phyloP scores from a whole-genome alignment of 2,329 filamentous ascomycete genomes.

The Amesomyces nigricolor region DNA sequence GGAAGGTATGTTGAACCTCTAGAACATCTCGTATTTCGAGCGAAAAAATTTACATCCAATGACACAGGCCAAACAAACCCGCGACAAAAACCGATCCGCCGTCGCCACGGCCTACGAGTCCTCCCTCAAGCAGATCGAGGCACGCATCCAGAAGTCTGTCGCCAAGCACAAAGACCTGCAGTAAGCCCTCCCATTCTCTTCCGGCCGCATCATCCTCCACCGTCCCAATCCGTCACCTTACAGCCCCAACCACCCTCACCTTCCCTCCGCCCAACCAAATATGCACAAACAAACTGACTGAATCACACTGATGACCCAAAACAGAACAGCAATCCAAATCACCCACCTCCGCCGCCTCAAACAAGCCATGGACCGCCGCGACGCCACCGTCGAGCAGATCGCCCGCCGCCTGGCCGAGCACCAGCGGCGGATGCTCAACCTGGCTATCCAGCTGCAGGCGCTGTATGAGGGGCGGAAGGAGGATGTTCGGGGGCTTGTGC shows the following conservation, averaged over 20 bases:
- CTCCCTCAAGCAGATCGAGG: conserved; percentile 14
- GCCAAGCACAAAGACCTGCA: conserved; percentile 18
- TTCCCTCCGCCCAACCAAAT: background rate
- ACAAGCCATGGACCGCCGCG: conserved; percentile 19
- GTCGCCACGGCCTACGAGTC: conserved; percentile 14
- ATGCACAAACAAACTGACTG: background rate
- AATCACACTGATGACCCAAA: background rate
- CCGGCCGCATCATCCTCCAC: background rate
- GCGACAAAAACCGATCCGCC: conserved; percentile 20
- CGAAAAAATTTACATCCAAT: background rate
- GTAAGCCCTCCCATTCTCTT: conserved; percentile 6
- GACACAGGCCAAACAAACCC: conserved; percentile 19
- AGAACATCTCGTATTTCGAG: background rate
- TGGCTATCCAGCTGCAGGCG: conserved; percentile 19
- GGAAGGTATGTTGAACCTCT: conserved; percentile 12
- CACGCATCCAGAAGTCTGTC: conserved; percentile 18
- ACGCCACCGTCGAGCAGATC: conserved; percentile 16
- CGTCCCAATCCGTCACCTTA: background rate
- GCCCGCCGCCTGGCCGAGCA: conserved; percentile 18
- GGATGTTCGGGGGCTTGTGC: conserved; percentile 14
- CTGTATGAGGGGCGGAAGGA: conserved; percentile 20
- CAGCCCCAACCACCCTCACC: background rate
- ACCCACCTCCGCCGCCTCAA: conserved; percentile 16
- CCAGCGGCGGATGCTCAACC: conserved; percentile 20
- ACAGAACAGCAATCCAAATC: conserved; percentile 15